Conservation (phyloP, 192 early-diverging fungal genomes). For the Dissophora ornata region DNA sequence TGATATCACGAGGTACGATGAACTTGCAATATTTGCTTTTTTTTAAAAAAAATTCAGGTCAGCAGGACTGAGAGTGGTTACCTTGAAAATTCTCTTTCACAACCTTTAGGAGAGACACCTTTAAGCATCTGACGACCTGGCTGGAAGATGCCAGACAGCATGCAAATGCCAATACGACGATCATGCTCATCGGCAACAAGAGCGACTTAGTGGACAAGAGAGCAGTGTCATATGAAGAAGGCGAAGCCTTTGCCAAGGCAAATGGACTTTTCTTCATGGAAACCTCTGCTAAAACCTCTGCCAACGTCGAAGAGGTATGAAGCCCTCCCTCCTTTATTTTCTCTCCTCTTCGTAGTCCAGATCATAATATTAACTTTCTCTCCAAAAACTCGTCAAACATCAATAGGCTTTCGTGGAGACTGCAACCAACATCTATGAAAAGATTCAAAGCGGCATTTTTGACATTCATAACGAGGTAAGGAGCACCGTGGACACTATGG, state of each 20-base stretch:
- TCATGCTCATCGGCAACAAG: constrained; percentile 94
- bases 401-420: constrained; percentile 78
- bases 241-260: constrained; percentile 86
- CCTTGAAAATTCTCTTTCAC: no score
- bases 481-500: not conserved
- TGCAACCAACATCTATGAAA: constrained; percentile 82
- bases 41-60: constrained; percentile 16
- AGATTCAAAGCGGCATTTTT: constrained; percentile 81
- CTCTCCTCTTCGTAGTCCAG: no score
- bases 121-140: constrained; percentile 60
- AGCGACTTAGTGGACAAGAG: constrained; percentile 86
- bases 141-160: constrained; percentile 82
- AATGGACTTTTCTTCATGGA: constrained; percentile 92
- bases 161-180: constrained; percentile 89
- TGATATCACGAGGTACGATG: constrained; percentile 80
- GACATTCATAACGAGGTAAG: constrained; percentile 76
- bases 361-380: no score
- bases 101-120: constrained; percentile 53
- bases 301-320: constrained; percentile 84
- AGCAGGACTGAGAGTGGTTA: no score
- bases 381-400: no score
- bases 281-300: constrained; percentile 89
- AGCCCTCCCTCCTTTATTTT: no score
- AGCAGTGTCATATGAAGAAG: constrained; percentile 86
- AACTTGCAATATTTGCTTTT: no score